Evolutionary conservation across 306 rosid genomes (phyloP).

Genomic region (Rosa persica): DNA sequence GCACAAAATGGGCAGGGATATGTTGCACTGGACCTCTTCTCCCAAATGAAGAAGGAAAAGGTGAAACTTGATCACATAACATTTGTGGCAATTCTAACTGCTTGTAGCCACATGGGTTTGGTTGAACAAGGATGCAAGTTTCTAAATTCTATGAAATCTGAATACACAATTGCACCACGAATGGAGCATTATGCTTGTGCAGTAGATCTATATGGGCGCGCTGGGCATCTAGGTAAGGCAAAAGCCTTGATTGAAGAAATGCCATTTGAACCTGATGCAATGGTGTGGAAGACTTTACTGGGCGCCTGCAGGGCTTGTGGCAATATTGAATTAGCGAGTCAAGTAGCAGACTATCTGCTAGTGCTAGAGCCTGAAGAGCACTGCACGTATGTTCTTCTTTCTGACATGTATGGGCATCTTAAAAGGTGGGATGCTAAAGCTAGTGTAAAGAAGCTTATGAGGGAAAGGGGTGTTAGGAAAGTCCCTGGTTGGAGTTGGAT

Average conservation of each 20-base stretch:
- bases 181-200: constrained; percentile 91
- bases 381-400: constrained; percentile 68
- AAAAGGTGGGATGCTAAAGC: constrained; percentile 72
- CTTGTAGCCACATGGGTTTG: constrained; percentile 81
- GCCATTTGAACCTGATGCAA: constrained; percentile 69
- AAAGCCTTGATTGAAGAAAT: constrained; percentile 61
- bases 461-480: constrained; percentile 72
- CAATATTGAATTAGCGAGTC: constrained; percentile 67
- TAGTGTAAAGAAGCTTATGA: constrained; percentile 66
- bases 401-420: constrained; percentile 65
- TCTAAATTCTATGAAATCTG: constrained; percentile 50
- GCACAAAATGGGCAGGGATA: constrained; percentile 84
- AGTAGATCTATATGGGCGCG: constrained; percentile 70
- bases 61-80: constrained; percentile 85
- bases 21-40: constrained; percentile 61
- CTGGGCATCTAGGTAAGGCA: constrained; percentile 60
- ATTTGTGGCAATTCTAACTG: constrained; percentile 77
- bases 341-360: constrained; percentile 56
- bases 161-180: constrained; percentile 51
- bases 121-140: constrained; percentile 64
- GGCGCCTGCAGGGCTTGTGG: constrained; percentile 78
- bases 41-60: constrained; percentile 52
- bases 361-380: constrained; percentile 82
- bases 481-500: constrained; percentile 94
- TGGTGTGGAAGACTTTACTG: constrained; percentile 69